Percentiles rank a stretch among this genome's conserved stretches.
Evolutionary conservation across 208 protist species (phyloP).

Genomic region (Leptomonas pyrrhocoris): DNA sequence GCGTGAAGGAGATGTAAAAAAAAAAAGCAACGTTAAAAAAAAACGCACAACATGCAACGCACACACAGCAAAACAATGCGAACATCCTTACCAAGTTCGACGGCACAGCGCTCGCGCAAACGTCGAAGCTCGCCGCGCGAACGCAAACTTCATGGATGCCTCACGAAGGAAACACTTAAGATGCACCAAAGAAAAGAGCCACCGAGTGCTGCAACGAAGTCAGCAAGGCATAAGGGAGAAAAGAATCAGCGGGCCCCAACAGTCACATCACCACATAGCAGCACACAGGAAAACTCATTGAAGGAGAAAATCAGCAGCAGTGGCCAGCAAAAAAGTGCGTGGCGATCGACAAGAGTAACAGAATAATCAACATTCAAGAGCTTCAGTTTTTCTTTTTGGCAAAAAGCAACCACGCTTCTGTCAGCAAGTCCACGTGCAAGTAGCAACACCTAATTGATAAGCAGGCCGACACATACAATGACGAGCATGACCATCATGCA

Average conservation of each 20-base stretch:
- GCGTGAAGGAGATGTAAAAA: no score
- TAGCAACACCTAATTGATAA: constrained; percentile 12
- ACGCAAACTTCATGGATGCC: no score
- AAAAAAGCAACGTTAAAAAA: background rate
- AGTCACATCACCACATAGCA: no score
- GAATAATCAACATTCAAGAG: background rate
- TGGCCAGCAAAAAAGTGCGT: background rate
- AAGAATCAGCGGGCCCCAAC: no score
- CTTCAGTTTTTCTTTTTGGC: background rate
- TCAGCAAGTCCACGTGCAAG: background rate
- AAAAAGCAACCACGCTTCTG: background rate
- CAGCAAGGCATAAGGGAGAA: no score
- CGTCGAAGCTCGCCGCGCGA: no score
- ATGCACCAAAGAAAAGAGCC: no score
- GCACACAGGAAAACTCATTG: background rate
- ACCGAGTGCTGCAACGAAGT: no score
- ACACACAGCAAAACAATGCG: background rate
- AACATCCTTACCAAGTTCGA: background rate
- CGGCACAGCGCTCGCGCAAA: no score
- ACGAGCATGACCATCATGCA: constrained; percentile 61
- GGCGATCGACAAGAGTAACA: background rate
- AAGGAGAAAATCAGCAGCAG: background rate
- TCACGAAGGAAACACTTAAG: no score
- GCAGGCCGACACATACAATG: constrained; percentile 37
- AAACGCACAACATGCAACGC: background rate